Conservation (phyloP, 169 alveolate species). For the Toxoplasma gondii region DNA sequence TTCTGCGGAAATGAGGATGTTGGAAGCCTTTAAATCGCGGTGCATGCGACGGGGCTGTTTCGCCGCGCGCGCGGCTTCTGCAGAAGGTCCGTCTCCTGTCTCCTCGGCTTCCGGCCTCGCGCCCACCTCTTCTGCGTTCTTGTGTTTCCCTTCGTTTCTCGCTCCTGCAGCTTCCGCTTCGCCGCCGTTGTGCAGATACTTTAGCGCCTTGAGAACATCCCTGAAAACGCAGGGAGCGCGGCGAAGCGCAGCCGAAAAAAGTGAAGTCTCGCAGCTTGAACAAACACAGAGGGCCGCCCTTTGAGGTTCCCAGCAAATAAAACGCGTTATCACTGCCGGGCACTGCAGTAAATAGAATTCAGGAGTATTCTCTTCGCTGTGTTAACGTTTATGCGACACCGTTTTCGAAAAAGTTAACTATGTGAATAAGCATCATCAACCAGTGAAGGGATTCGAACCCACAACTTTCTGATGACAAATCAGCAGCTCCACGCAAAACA, state of each 20-base stretch:
- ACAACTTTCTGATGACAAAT: too few relatives aligned
- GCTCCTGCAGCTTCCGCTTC: background rate
- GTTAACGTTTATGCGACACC: too few relatives aligned
- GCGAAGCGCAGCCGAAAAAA: too few relatives aligned
- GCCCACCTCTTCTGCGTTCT: background rate
- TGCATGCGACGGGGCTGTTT: constrained; percentile 74
- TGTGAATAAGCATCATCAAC: too few relatives aligned
- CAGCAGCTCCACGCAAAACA: too few relatives aligned
- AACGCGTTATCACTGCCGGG: too few relatives aligned
- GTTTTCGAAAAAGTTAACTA: too few relatives aligned
- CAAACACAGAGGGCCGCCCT: too few relatives aligned
- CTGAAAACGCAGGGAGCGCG: background rate
- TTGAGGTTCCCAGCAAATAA: too few relatives aligned
- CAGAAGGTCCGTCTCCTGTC: background rate
- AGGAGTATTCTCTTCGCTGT: too few relatives aligned
- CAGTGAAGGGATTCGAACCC: background rate
- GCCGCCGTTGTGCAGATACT: constrained; percentile 59
- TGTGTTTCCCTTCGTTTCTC: background rate
- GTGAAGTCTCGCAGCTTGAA: too few relatives aligned
- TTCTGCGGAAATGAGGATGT: constrained; percentile 80
- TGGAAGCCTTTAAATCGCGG: constrained; percentile 91
- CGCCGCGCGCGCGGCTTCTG: constrained; percentile 14
- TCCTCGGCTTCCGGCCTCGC: background rate
- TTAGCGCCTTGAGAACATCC: constrained; percentile 67
- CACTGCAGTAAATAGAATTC: too few relatives aligned